Evolutionary conservation across 1,284 basidiomycete species (phyloP).

Genomic region (Apiotrichum domesticum): DNA sequence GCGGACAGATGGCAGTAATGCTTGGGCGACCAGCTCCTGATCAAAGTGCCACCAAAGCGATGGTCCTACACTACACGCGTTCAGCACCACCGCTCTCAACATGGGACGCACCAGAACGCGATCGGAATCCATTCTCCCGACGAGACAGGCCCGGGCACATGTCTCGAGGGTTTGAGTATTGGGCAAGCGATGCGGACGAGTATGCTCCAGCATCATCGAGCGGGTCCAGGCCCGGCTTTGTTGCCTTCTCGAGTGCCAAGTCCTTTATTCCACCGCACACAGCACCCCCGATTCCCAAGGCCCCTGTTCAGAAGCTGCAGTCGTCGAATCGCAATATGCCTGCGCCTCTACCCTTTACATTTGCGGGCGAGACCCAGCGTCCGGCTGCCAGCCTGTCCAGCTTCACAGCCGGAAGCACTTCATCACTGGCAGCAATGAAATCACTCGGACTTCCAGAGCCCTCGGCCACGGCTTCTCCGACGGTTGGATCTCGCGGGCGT

Average conservation of each 20-base stretch:
- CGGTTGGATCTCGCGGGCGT: not conserved
- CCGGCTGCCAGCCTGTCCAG: constrained; percentile 23
- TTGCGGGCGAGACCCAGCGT: constrained; percentile 18
- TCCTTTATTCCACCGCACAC: constrained; percentile 7
- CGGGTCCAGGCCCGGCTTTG: constrained; percentile 7
- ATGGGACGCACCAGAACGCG: constrained; percentile 39
- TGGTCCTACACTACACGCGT: constrained; percentile 40
- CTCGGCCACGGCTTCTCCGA: too few species aligned
- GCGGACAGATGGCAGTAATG: constrained; percentile 30
- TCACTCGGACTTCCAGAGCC: constrained; percentile 4
- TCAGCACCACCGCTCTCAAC: constrained; percentile 38
- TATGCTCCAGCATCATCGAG: constrained; percentile 30
- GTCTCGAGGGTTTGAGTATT: constrained; percentile 41
- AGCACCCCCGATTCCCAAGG: constrained; percentile 14
- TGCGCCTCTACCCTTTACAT: constrained; percentile 37
- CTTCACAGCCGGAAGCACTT: constrained; percentile 26
- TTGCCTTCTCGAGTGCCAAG: constrained; percentile 11
- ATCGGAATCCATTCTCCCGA: constrained; percentile 35
- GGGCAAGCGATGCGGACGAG: constrained; percentile 41
- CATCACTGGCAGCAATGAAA: constrained; percentile 32
- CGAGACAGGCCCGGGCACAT: constrained; percentile 34
- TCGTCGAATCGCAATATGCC: constrained; percentile 33
- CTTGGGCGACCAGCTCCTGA: constrained; percentile 26
- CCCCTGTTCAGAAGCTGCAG: constrained; percentile 26
- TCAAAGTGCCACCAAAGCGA: constrained; percentile 30